Evolutionary conservation across 1,284 basidiomycete species (phyloP).

Genomic region (Ceratobasidium sp.): DNA sequence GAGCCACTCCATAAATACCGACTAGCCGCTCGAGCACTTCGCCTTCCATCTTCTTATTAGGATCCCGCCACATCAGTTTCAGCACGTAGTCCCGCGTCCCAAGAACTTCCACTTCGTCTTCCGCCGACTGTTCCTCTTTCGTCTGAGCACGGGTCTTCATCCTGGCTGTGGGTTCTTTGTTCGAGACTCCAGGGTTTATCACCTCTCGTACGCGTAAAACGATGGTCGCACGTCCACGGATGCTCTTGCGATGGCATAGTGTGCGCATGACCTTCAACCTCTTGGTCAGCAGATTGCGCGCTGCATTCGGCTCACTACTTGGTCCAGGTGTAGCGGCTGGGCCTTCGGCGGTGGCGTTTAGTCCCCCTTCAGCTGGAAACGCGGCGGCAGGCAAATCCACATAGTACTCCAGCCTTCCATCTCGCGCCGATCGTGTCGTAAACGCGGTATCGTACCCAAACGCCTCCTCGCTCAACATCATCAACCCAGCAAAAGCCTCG

Average conservation of each 20-base stretch:
- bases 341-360: too few species aligned
- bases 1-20: slow-evolving; percentile 15
- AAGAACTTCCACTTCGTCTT: not conserved
- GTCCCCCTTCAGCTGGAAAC: not conserved
- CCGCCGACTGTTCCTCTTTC: not conserved
- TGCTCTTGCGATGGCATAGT: slow-evolving; percentile 33
- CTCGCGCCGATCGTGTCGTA: not conserved
- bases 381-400: slow-evolving; percentile 17
- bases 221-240: slow-evolving; percentile 36
- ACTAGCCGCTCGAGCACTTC: slow-evolving; percentile 4
- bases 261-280: slow-evolving; percentile 23
- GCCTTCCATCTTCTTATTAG: slow-evolving; percentile 1
- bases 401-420: slow-evolving; percentile 12
- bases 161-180: not conserved
- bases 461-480: slow-evolving; percentile 1
- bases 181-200: not conserved
- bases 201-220: slow-evolving; percentile 28
- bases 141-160: not conserved
- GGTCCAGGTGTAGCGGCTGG: not conserved
- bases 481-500: slow-evolving; percentile 16
- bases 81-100: slow-evolving; percentile 14
- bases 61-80: slow-evolving; percentile 34
- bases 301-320: too few species aligned
- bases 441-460: slow-evolving; percentile 25
- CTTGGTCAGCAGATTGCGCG: not conserved